Percentiles rank a stretch among this genome's conserved stretches.
Evolutionary conservation across 2,329 filamentous ascomycete genomes (phyloP).

Genomic region (Aspergillus phoenicis): DNA sequence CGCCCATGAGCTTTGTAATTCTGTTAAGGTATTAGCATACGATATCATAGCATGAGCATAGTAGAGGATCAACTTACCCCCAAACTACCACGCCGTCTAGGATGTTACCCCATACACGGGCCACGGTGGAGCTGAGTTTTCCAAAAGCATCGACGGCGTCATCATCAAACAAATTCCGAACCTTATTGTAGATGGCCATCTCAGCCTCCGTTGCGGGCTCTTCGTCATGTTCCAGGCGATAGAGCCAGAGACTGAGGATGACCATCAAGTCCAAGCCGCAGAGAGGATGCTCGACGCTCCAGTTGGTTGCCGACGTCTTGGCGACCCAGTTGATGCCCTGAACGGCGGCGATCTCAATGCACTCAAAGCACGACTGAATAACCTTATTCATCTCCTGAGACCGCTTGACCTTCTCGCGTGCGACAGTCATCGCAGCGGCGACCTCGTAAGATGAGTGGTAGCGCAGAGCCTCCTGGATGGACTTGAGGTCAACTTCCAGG

Average conservation of each 20-base stretch:
- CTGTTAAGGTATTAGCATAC: conserved; percentile 50
- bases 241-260: conserved; percentile 95
- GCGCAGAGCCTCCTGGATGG: conserved; percentile 90
- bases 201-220: conserved; percentile 62
- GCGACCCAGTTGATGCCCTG: conserved; percentile 98
- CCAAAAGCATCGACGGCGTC: conserved; percentile 82
- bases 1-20: conserved; percentile 82
- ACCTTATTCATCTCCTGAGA: conserved; percentile 98
- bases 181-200: conserved; percentile 60
- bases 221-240: conserved; percentile 98
- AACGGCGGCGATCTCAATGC: conserved; percentile 90
- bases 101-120: conserved; percentile 95
- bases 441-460: conserved; percentile 98
- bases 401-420: conserved; percentile 89
- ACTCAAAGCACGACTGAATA: conserved; percentile 96
- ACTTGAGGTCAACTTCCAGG: conserved; percentile 92
- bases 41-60: not conserved
- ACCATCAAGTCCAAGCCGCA: conserved; percentile 97
- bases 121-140: conserved; percentile 92
- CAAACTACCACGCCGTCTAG: conserved; percentile 98
- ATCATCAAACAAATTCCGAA: conserved; percentile 82
- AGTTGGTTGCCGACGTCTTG: conserved; percentile 96
- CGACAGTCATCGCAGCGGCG: conserved; percentile 92
- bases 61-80: conserved; percentile 74
- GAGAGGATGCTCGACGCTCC: conserved; percentile 97